Evolutionary conservation across 495 filamentous ascomycete genomes (phyloP).

Genomic region (Astrothelium subdiscretum): DNA sequence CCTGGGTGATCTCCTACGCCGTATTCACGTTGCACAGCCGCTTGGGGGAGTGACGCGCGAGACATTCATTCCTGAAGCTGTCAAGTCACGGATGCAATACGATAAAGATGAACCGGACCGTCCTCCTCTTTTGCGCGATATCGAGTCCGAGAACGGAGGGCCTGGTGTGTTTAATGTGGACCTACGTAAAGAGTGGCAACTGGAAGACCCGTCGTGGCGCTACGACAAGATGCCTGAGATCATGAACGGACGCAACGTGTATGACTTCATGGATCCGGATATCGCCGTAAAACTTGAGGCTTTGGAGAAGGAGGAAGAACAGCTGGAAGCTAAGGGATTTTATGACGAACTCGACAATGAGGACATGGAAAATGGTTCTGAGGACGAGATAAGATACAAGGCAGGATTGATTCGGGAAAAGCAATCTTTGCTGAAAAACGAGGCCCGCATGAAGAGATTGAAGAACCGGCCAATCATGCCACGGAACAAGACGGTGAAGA

Average conservation of each 20-base stretch:
- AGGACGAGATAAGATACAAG: constrained; percentile 77
- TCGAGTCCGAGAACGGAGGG: constrained; percentile 87
- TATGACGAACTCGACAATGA: constrained; percentile 54
- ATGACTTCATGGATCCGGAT: constrained; percentile 92
- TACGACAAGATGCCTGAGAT: constrained; percentile 90
- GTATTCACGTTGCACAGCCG: constrained; percentile 92
- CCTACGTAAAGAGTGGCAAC: constrained; percentile 71
- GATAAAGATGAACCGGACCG: constrained; percentile 79
- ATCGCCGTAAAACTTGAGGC: constrained; percentile 85
- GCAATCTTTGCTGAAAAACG: constrained; percentile 75
- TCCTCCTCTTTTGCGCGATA: constrained; percentile 65
- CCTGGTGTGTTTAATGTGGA: constrained; percentile 93
- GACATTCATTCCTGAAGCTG: constrained; percentile 78
- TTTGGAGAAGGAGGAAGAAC: constrained; percentile 89
- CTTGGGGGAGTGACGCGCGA: constrained; percentile 67
- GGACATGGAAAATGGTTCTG: constrained; percentile 53
- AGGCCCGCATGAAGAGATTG: constrained; percentile 81
- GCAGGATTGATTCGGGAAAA: constrained; percentile 93
- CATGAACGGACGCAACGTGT: constrained; percentile 88
- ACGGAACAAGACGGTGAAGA: constrained; percentile 58
- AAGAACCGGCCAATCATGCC: constrained; percentile 94
- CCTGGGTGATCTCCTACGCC: constrained; percentile 74
- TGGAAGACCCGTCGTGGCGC: constrained; percentile 84
- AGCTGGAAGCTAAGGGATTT: constrained; percentile 72
- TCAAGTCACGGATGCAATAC: constrained; percentile 71